These are phyloP conservation scores for Petrea volubilis DNA, from an alignment of 257 asterid genomes.

Conservation along the genomic window DNA sequence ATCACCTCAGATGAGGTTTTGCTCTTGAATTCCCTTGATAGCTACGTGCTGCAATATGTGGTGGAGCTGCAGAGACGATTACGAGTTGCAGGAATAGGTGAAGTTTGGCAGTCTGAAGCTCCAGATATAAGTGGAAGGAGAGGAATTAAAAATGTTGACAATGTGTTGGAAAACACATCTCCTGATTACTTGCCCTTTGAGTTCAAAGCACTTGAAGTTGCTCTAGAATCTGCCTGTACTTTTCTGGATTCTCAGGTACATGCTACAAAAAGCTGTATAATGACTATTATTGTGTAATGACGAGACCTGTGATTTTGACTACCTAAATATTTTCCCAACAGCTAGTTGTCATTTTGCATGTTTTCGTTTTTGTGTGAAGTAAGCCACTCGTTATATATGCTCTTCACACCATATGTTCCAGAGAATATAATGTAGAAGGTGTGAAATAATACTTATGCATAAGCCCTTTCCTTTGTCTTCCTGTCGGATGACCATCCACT, in stretches of 20 bases:
- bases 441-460: background rate
- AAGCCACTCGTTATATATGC: background rate
- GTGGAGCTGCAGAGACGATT: conserved; percentile 93
- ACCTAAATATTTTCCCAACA: background rate
- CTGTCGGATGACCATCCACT: background rate
- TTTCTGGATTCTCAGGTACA: conserved; percentile 93
- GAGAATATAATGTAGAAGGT: conserved; percentile 4
- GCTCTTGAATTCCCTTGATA: conserved; percentile 87
- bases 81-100: conserved; percentile 75
- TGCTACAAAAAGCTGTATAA: background rate
- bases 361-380: background rate
- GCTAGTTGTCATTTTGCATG: background rate
- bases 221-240: conserved; percentile 96
- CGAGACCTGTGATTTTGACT: background rate
- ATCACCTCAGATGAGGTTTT: conserved; percentile 94
- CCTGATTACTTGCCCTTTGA: conserved; percentile 99
- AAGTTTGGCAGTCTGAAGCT: conserved; percentile 87
- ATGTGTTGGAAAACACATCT: conserved; percentile 61
- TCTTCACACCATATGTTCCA: background rate
- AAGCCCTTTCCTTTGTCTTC: no score
- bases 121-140: conserved; percentile 59
- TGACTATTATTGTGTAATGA: no score
- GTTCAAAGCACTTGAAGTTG: conserved; percentile 99
- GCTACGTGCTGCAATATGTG: conserved; percentile 87
- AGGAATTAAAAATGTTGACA: conserved; percentile 71